Evolutionary conservation across 495 filamentous ascomycete genomes (phyloP).

Genomic region (Xylaria nigripes): DNA sequence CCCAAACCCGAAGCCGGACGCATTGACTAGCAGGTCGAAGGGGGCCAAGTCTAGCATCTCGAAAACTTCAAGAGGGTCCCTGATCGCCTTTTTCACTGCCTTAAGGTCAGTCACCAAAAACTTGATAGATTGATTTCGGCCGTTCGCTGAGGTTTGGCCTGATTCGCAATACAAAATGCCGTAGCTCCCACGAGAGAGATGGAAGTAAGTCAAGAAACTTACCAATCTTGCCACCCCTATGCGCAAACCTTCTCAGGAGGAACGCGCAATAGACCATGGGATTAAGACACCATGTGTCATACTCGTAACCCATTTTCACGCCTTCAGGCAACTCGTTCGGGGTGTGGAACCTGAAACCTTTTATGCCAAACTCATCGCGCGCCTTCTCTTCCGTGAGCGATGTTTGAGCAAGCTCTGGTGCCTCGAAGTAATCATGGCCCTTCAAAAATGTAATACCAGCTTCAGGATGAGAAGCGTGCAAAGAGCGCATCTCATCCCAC

Average conservation of each 20-base stretch:
- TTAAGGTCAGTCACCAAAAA: background rate
- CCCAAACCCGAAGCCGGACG: conserved; percentile 48
- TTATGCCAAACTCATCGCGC: conserved; percentile 34
- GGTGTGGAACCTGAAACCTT: conserved; percentile 35
- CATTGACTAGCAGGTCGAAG: conserved; percentile 50
- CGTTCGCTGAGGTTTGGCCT: too few species aligned
- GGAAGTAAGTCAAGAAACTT: background rate
- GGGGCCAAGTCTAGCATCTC: conserved; percentile 21
- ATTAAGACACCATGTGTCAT: conserved; percentile 52
- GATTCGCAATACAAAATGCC: background rate
- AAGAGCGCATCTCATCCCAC: conserved; percentile 41
- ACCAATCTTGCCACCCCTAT: conserved; percentile 39
- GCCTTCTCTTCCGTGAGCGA: conserved; percentile 23
- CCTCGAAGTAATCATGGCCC: conserved; percentile 54
- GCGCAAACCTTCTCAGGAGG: conserved; percentile 44
- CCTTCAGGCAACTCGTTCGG: conserved; percentile 37
- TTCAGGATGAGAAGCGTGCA: conserved; percentile 33
- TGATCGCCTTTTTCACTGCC: conserved; percentile 34
- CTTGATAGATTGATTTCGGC: background rate
- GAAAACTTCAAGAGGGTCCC: conserved; percentile 42
- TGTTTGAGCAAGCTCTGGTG: conserved; percentile 30
- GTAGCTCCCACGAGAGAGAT: background rate
- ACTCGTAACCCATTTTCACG: conserved; percentile 48
- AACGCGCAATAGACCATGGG: conserved; percentile 54
- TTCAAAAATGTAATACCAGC: conserved; percentile 46